Base-by-base conservation (phyloP, 495 filamentous ascomycete genomes). In the Parachaetomium inaequale region DNA sequence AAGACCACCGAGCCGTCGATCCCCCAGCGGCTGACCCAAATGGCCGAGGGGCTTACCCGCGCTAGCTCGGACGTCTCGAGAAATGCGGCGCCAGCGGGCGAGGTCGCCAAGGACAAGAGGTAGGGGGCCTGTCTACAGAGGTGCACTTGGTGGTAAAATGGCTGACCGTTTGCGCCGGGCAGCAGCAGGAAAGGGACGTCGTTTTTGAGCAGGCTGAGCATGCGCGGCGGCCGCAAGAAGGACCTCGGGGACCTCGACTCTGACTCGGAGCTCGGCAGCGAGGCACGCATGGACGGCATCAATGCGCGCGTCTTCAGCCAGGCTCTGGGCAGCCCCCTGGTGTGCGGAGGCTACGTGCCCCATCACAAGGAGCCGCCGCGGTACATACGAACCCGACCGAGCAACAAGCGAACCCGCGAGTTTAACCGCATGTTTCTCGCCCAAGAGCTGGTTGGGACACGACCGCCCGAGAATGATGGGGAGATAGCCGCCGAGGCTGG, bases 401-500 rank as follows among this genome's bases (percentile, higher is more conserved):
- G 88, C 65, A 85, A 92, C 70, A 98, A 96, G 77, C 92, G 88
- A 63, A 81, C 84, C 17, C 87, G 87, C 61, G 88, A 90, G 56
- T 98, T 98, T 72, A 84, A 91, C 61, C 86, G 87, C 32, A 80
- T 95, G 50, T 99, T 99, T 72, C 80, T 97, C 15, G 92, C 94
- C 0, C 94, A 99, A 75, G 89, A 97, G 68, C 75, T 99, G 34
- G 77, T 82, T 14, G 81, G 81, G 14, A 81, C 78, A 64, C 70
- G 71, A 31, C 69, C 63, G 7, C 61, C 69, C 0, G 63, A 56
- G 5, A 55, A 62, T 7, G 57, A 61, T 15, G 65, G 23, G 3
- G 59, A 29, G 0, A 21, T 54, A 8, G 28, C 31, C 7, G 50
- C 43, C 5, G 66, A 65, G 4, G 49, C 34, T 15, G 46, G 59